A percentile compares a stretch with the other conserved stretches of the same genome.
Conservation (phyloP, 805 yeast species). For the Candida xiaguanensis region DNA sequence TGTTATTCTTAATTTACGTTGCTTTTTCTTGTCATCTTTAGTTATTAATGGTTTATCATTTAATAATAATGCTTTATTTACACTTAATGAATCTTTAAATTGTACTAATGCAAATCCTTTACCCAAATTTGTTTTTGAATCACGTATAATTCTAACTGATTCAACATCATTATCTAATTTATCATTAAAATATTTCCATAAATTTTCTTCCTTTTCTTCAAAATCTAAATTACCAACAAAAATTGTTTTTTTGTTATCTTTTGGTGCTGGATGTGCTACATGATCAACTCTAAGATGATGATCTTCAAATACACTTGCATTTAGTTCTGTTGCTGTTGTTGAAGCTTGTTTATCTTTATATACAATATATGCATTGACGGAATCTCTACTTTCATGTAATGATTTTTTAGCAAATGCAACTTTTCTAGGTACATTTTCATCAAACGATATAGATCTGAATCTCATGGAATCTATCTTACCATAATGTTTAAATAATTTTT, state of each 20-base stretch:
- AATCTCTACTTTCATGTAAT: constrained; percentile 71
- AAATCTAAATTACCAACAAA: constrained; percentile 94
- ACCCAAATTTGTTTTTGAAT: constrained; percentile 89
- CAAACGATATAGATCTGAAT: constrained; percentile 88
- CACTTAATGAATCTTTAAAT: constrained; percentile 68
- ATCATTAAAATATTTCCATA: constrained; percentile 74
- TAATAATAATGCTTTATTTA: constrained; percentile 75
- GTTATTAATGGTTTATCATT: constrained; percentile 59
- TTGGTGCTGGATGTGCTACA: constrained; percentile 85
- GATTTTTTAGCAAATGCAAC: constrained; percentile 83
- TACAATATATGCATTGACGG: constrained; percentile 87
- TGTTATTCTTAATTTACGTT: constrained; percentile 76
- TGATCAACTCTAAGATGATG: constrained; percentile 89
- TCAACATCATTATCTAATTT: constrained; percentile 57
- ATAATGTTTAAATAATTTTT: constrained; percentile 50
- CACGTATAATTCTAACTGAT: constrained; percentile 87
- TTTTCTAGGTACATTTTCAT: constrained; percentile 84
- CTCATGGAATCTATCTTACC: constrained; percentile 72
- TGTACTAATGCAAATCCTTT: constrained; percentile 97
- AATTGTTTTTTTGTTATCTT: constrained; percentile 77
- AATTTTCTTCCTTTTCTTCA: constrained; percentile 84
- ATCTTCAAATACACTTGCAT: constrained; percentile 63
- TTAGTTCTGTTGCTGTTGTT: constrained; percentile 45
- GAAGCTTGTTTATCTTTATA: constrained; percentile 54
- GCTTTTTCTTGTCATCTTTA: constrained; percentile 38